Evolutionary conservation across 371 early-diverging fungal genomes (phyloP).

Genomic region (Coemansia sp.): DNA sequence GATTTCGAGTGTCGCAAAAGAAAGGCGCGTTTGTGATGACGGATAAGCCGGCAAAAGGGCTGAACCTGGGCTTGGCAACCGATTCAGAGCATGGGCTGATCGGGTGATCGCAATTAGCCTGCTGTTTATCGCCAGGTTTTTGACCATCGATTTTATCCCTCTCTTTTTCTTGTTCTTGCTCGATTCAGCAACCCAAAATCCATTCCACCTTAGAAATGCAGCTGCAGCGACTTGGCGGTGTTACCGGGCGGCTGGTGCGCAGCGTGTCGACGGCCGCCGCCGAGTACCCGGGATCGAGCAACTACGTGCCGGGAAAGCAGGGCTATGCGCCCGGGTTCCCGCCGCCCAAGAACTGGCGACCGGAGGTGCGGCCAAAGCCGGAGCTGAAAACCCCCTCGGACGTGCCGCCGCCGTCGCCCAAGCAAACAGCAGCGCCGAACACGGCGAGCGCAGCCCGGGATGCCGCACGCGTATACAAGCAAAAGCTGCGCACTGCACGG

Average conservation of each 20-base stretch:
- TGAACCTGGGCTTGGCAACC: too few species aligned
- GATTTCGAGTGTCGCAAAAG: too few species aligned
- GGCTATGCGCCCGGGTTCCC: constrained; percentile 52
- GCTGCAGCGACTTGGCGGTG: constrained; percentile 2
- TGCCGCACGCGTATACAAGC: constrained; percentile 30
- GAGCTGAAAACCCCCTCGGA: constrained; percentile 22
- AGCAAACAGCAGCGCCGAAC: constrained; percentile 10
- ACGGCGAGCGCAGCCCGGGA: constrained; percentile 7
- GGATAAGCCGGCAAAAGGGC: too few species aligned
- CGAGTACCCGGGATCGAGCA: constrained; percentile 30
- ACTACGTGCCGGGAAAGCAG: constrained; percentile 48
- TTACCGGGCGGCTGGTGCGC: neutral
- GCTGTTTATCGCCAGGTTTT: too few species aligned
- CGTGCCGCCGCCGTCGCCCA: constrained; percentile 30
- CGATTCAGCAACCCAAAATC: too few species aligned
- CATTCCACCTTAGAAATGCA: neutral
- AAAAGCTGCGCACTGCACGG: constrained; percentile 37
- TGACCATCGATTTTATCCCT: too few species aligned
- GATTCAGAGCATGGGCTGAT: too few species aligned
- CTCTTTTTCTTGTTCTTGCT: too few species aligned
- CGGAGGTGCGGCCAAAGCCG: constrained; percentile 20
- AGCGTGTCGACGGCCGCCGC: constrained; percentile 2
- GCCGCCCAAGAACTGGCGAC: constrained; percentile 42
- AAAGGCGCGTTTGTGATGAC: too few species aligned
- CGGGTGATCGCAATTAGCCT: too few species aligned